phyloP scores from a whole-genome alignment of 177 flowering plant genomes.

The Vitis hybrid region DNA sequence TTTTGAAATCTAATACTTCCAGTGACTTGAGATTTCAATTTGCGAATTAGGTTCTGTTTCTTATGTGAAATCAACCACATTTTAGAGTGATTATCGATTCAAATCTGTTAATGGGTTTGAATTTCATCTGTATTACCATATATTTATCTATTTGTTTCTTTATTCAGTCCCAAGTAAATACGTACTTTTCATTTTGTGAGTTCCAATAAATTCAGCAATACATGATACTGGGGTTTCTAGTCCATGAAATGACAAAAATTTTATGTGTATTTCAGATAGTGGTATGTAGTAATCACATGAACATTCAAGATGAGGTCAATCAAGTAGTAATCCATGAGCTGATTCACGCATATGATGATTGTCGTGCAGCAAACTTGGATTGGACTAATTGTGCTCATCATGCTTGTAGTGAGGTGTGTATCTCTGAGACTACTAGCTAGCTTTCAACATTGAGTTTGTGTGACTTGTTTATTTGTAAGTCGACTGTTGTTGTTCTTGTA shows the following conservation, averaged over 20 bases:
- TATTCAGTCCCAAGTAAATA: no score
- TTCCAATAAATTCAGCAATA: no score
- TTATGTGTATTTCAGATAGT: slow-evolving; percentile 43
- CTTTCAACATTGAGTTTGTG: not conserved
- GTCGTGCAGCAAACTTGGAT: slow-evolving; percentile 81
- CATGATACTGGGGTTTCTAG: not conserved
- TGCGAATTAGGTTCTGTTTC: no score
- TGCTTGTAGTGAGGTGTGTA: slow-evolving; percentile 88
- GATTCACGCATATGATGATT: slow-evolving; percentile 94
- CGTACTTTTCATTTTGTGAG: no score
- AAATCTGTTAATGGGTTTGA: no score
- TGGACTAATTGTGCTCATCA: slow-evolving; percentile 95
- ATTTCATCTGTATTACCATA: no score
- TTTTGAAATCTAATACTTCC: no score
- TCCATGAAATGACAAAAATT: not conserved
- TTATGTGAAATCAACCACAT: no score
- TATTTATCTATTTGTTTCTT: no score
- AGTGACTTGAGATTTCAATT: not conserved
- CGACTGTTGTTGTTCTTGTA: not conserved
- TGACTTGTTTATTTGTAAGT: not conserved
- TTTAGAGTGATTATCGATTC: no score
- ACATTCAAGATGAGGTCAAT: slow-evolving; percentile 84
- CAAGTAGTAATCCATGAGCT: slow-evolving; percentile 88
- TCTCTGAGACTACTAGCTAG: not conserved
- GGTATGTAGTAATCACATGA: slow-evolving; percentile 80